phyloP scores from a whole-genome alignment of 768 basidiomycete genomes.

The Jaapia argillacea region DNA sequence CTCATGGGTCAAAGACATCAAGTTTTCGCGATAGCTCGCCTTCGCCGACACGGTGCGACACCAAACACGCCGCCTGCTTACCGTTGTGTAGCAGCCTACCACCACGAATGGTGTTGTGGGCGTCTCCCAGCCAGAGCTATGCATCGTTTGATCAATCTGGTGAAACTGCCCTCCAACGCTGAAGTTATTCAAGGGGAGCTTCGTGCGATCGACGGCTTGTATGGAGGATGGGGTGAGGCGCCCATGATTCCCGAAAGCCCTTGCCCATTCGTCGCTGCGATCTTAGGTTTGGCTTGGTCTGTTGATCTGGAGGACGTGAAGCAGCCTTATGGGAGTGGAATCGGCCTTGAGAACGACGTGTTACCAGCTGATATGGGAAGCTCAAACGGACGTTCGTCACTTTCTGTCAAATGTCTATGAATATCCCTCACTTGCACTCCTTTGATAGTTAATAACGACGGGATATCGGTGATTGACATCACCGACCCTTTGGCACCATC shows the following conservation, averaged over 20 bases:
- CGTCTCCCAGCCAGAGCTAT: constrained; percentile 20
- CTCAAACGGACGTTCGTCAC: too few species aligned
- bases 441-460: constrained; percentile 24
- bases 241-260: constrained; percentile 16
- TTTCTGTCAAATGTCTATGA: too few species aligned
- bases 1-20: too few species aligned
- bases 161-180: constrained; percentile 25
- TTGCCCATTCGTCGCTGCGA: constrained; percentile 21
- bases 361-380: too few species aligned
- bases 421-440: too few species aligned
- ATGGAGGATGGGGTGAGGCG: constrained; percentile 10
- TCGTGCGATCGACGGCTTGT: constrained; percentile 19
- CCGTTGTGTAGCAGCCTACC: constrained; percentile 29
- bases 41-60: too few species aligned
- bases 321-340: too few species aligned
- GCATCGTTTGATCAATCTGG: constrained; percentile 22
- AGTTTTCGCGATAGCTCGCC: too few species aligned
- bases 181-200: constrained; percentile 27
- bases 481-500: constrained; percentile 18
- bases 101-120: constrained; percentile 32
- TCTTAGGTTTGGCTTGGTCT: constrained; percentile 21
- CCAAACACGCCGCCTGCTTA: too few species aligned
- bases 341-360: too few species aligned
- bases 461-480: constrained; percentile 25
- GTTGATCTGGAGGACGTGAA: too few species aligned